phyloP scores from a whole-genome alignment of 345 rosid genomes.

The Excoecaria cochinchinensis region DNA sequence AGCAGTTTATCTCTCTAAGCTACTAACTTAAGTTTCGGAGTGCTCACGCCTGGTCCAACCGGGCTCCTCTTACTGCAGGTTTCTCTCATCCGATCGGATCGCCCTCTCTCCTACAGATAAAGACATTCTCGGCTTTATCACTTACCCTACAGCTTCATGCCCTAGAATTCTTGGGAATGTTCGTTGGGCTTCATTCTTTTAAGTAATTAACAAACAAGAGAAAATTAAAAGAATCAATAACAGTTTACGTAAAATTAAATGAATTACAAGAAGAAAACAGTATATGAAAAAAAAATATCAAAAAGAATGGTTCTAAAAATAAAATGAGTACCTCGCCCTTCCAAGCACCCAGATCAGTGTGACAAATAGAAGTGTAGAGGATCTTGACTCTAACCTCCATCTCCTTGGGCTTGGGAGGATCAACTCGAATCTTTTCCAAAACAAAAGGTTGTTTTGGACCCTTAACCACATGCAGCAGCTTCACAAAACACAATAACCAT shows the following conservation, averaged over 20 bases:
- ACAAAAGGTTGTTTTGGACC: conserved; percentile 57
- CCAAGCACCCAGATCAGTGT: conserved; percentile 65
- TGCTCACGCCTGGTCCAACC: no score
- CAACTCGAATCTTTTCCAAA: conserved; percentile 56
- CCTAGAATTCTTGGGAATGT: conserved; percentile 71
- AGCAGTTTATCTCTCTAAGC: no score
- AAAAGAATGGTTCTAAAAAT: no score
- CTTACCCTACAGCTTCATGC: conserved; percentile 86
- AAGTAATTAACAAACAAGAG: no score
- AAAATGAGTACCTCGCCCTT: conserved; percentile 66
- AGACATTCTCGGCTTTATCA: no score
- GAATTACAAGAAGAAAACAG: no score
- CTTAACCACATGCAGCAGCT: conserved; percentile 65
- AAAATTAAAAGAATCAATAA: not conserved
- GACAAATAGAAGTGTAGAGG: conserved; percentile 64
- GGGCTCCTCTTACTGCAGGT: no score
- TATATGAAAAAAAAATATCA: no score
- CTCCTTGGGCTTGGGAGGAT: conserved; percentile 58
- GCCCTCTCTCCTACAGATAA: no score
- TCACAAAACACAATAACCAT: not conserved
- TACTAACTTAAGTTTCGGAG: no score
- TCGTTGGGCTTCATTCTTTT: conserved; percentile 54
- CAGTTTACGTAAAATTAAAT: conserved; percentile 11
- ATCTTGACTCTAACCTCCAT: conserved; percentile 64
- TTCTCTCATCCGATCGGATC: no score